Percentiles rank a stretch among this genome's conserved stretches.
These are phyloP conservation scores for Pleurotus salmoneostramineus DNA, from an alignment of 768 basidiomycete species.

Conservation along the genomic window DNA sequence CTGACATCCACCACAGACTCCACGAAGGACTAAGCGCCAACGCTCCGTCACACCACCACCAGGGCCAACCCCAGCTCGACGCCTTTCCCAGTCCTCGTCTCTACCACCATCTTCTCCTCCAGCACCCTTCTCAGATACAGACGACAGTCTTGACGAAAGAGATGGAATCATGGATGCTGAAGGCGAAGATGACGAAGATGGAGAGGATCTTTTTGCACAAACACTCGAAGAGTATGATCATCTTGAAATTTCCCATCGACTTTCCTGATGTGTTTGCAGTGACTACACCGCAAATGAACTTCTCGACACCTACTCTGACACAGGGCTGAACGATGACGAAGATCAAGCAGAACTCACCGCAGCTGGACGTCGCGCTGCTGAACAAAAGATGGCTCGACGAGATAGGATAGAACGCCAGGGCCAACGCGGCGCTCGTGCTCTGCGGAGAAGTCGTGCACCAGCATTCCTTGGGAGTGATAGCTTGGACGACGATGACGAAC, in stretches of 20 bases:
- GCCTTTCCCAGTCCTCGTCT: constrained; percentile 59
- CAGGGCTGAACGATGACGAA: constrained; percentile 81
- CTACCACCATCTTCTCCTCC: constrained; percentile 86
- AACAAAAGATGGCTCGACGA: constrained; percentile 82
- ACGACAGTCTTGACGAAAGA: constrained; percentile 72
- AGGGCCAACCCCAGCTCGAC: constrained; percentile 43
- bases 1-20: constrained; percentile 23
- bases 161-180: constrained; percentile 63
- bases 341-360: constrained; percentile 65
- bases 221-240: constrained; percentile 60
- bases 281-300: constrained; percentile 84
- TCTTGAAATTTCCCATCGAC: constrained; percentile 1
- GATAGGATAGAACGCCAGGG: constrained; percentile 74
- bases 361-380: constrained; percentile 74
- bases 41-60: constrained; percentile 51
- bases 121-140: constrained; percentile 81
- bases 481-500: constrained; percentile 69
- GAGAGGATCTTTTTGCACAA: constrained; percentile 89
- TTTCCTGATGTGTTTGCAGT: constrained; percentile 28
- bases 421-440: constrained; percentile 67
- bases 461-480: constrained; percentile 86
- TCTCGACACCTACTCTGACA: constrained; percentile 85
- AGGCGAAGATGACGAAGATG: constrained; percentile 66
- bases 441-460: constrained; percentile 77
- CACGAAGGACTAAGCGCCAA: constrained; percentile 60